phyloP scores from a whole-genome alignment of 2,329 filamentous ascomycete genomes.

The Diaporthe sp. region DNA sequence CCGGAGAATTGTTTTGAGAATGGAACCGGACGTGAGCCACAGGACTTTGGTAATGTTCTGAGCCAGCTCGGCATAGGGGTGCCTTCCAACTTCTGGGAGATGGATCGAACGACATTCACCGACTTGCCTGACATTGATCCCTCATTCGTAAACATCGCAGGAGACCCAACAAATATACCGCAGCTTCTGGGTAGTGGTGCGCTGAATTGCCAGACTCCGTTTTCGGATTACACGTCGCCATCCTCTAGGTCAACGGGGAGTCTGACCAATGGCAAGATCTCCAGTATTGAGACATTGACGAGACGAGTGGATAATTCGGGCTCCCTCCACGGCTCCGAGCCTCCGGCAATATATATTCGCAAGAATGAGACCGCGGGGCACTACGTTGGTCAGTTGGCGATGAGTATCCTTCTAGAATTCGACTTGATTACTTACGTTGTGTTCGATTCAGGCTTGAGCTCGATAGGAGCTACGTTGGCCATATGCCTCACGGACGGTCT shows the following conservation, averaged over 20 bases:
- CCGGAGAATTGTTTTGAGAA: conserved; percentile 3
- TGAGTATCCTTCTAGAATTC: neutral
- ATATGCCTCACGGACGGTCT: neutral
- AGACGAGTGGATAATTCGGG: neutral
- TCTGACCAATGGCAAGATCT: conserved; percentile 3
- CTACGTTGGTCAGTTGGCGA: neutral
- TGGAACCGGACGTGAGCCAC: neutral
- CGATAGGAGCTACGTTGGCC: neutral
- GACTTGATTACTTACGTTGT: neutral
- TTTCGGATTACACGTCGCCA: neutral
- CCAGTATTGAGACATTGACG: neutral
- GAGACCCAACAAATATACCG: neutral
- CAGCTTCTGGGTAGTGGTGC: neutral
- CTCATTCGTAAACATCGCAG: neutral
- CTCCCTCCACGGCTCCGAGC: neutral
- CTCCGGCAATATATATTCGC: neutral
- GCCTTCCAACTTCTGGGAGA: conserved; percentile 9
- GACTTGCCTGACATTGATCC: neutral
- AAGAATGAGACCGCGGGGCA: conserved; percentile 6
- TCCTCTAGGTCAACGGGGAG: neutral
- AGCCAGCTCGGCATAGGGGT: conserved; percentile 17
- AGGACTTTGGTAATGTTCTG: conserved; percentile 9
- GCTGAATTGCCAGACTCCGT: neutral
- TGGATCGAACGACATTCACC: neutral
- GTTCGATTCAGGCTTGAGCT: neutral